phyloP scores from a whole-genome alignment of 169 alveolate genomes.

The Plasmodium malariae region DNA sequence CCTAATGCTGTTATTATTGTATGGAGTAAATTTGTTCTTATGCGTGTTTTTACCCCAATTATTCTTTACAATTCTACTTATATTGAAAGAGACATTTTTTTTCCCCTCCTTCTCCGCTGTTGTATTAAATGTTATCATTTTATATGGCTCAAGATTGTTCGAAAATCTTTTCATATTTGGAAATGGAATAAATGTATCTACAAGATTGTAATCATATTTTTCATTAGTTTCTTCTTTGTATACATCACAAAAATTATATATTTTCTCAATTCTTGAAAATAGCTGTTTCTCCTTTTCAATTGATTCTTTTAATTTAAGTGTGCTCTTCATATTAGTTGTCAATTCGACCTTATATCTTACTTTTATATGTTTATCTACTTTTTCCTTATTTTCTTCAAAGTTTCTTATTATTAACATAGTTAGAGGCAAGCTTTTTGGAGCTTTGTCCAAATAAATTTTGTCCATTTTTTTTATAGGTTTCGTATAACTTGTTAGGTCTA shows the following conservation, averaged over 20 bases:
- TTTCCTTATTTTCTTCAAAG: slow-evolving; percentile 15
- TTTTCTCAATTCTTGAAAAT: slow-evolving; percentile 63
- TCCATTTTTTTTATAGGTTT: background rate
- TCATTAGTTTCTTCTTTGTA: slow-evolving; percentile 6
- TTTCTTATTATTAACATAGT: slow-evolving; percentile 59
- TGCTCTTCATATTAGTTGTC: slow-evolving; percentile 18
- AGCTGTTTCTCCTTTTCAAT: slow-evolving; percentile 36
- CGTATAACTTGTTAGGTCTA: background rate
- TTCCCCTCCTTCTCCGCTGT: background rate
- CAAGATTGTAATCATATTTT: background rate
- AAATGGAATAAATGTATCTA: slow-evolving; percentile 33
- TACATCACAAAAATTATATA: slow-evolving; percentile 30
- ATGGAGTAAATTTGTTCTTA: background rate
- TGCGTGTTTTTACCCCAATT: background rate
- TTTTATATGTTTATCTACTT: background rate
- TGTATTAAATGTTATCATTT: background rate
- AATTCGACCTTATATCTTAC: slow-evolving; percentile 59
- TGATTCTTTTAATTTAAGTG: background rate
- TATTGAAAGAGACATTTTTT: background rate
- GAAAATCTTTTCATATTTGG: slow-evolving; percentile 31
- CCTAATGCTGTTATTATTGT: too few species aligned
- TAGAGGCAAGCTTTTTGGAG: slow-evolving; percentile 42
- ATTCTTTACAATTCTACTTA: background rate
- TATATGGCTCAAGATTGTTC: background rate
- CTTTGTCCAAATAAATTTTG: slow-evolving; percentile 23